These are phyloP conservation scores for Colletotrichum trifolii DNA, from an alignment of 2,329 filamentous ascomycete genomes.

Conservation along the genomic window DNA sequence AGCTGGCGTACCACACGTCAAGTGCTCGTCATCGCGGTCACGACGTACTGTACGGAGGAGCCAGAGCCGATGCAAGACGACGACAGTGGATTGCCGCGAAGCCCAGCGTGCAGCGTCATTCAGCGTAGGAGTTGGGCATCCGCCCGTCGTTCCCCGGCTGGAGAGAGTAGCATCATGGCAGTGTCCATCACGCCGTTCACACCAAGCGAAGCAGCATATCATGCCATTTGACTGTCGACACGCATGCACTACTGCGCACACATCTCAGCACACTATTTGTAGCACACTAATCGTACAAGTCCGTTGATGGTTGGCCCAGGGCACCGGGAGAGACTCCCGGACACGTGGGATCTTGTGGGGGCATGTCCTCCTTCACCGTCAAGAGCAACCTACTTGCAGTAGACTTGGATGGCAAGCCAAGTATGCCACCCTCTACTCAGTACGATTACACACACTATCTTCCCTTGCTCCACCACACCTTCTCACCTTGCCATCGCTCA, in stretches of 20 bases:
- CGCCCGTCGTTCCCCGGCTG: slow-evolving; percentile 15
- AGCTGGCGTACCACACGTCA: slow-evolving; percentile 16
- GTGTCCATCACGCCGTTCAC: slow-evolving; percentile 6
- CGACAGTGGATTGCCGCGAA: neutral
- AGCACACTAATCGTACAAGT: too few species aligned
- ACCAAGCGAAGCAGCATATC: slow-evolving; percentile 29
- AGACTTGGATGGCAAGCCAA: slow-evolving; percentile 1
- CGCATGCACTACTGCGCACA: too few species aligned
- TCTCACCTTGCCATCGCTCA: neutral
- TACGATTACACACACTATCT: neutral
- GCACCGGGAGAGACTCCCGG: slow-evolving; percentile 27
- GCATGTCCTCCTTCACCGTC: slow-evolving; percentile 24
- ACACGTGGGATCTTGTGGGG: slow-evolving; percentile 33
- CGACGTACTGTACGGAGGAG: neutral
- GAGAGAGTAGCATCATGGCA: slow-evolving; percentile 18
- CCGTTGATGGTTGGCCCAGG: slow-evolving; percentile 13
- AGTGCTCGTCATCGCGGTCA: slow-evolving; percentile 11
- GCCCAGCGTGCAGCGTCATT: slow-evolving; percentile 2
- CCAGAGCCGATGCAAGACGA: slow-evolving; percentile 24
- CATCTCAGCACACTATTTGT: too few species aligned
- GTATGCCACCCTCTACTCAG: slow-evolving; percentile 10
- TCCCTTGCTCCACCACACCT: slow-evolving; percentile 12
- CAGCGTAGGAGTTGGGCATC: slow-evolving; percentile 17
- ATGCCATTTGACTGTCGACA: slow-evolving; percentile 9
- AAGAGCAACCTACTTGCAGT: slow-evolving; percentile 8